A percentile compares a stretch with the other conserved stretches of the same genome.
Conservation (phyloP, 2,329 filamentous ascomycete species). For the Aspergillus arachidicola region DNA sequence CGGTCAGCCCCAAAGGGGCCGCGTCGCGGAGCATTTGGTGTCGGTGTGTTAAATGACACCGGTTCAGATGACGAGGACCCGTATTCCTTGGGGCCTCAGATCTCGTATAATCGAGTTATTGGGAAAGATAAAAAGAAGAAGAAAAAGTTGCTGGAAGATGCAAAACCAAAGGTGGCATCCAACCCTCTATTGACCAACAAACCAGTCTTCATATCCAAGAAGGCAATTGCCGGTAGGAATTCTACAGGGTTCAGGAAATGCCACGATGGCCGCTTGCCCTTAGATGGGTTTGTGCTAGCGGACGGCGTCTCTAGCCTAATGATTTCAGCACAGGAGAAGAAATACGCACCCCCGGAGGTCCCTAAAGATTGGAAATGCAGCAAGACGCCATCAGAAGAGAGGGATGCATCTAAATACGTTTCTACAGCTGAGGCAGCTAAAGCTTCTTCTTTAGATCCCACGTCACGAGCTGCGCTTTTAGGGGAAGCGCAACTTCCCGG, state of each 20-base stretch:
- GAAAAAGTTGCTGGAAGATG: conserved; percentile 51
- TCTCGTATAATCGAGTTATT: conserved; percentile 81
- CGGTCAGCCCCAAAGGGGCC: conserved; percentile 57
- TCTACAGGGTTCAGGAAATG: conserved; percentile 66
- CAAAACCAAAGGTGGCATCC: conserved; percentile 48
- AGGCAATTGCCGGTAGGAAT: conserved; percentile 47
- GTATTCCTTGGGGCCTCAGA: conserved; percentile 87
- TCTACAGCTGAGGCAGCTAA: conserved; percentile 79
- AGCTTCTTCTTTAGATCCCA: conserved; percentile 73
- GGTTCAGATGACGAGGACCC: conserved; percentile 95
- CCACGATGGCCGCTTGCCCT: conserved; percentile 77
- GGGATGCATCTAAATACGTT: conserved; percentile 50
- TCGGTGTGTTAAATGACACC: conserved; percentile 87
- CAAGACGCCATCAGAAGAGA: conserved; percentile 46
- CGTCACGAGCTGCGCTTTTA: conserved; percentile 74
- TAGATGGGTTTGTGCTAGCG: conserved; percentile 78
- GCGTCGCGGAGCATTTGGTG: conserved; percentile 71
- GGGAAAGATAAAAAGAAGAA: conserved; percentile 82
- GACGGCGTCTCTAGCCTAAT: conserved; percentile 53
- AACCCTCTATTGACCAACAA: conserved; percentile 68
- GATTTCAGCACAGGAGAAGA: conserved; percentile 48
- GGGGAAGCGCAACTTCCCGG: conserved; percentile 81
- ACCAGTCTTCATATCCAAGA: conserved; percentile 76
- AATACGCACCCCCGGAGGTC: conserved; percentile 47
- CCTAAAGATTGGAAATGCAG: conserved; percentile 70